phyloP scores from a whole-genome alignment of 805 yeast species.

The Pichia californica region DNA sequence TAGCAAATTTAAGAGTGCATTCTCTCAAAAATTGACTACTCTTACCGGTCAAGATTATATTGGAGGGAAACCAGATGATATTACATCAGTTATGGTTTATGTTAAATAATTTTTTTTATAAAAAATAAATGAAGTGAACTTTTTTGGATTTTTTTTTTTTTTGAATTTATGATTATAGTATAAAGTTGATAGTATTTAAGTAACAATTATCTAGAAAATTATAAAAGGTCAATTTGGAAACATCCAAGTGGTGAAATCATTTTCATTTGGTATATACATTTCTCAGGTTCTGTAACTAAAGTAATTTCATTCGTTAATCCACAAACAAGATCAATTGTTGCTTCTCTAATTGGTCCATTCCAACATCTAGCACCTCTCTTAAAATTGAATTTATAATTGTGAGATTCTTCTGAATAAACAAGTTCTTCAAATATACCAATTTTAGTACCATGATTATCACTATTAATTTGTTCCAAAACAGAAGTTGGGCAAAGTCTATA shows the following conservation, averaged over 20 bases:
- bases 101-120: conserved; percentile 31
- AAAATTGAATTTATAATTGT: conserved; percentile 29
- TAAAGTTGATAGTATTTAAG: no score
- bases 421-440: conserved; percentile 41
- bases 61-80: conserved; percentile 96
- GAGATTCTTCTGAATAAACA: conserved; percentile 11
- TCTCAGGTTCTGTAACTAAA: conserved; percentile 82
- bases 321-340: conserved; percentile 58
- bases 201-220: no score
- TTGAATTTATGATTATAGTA: background rate
- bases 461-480: conserved; percentile 47
- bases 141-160: background rate
- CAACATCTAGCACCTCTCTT: conserved; percentile 76
- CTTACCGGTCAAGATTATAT: conserved; percentile 61
- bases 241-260: conserved; percentile 45
- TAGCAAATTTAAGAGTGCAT: conserved; percentile 71
- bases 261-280: conserved; percentile 66
- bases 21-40: conserved; percentile 68
- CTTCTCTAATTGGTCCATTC: conserved; percentile 87
- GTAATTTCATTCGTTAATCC: conserved; percentile 50
- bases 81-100: conserved; percentile 71
- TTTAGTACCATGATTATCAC: conserved; percentile 38
- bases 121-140: background rate
- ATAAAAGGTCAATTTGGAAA: conserved; percentile 15
- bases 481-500: conserved; percentile 59